Evolutionary conservation across 75 land plant species (phyloP).

Genomic region (Pinus albicaulis): DNA sequence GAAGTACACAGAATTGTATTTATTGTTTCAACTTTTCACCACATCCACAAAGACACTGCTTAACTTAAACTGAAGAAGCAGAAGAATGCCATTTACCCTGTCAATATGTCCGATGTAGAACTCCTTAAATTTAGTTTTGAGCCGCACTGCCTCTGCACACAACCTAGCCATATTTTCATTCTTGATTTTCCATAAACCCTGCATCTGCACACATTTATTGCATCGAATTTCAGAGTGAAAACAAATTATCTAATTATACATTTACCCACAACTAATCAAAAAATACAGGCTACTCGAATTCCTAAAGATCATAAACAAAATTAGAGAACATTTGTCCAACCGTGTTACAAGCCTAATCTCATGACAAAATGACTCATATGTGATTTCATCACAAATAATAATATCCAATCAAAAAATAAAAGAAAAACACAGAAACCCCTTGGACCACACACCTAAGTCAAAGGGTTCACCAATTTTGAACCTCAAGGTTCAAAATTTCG

Average conservation of each 20-base stretch:
- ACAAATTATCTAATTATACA: neutral
- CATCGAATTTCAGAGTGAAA: neutral
- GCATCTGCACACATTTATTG: conserved; percentile 23
- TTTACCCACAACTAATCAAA: neutral
- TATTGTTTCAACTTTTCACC: neutral
- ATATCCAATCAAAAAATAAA: no score
- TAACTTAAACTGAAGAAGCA: neutral
- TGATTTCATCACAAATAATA: no score
- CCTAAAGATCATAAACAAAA: neutral
- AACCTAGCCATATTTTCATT: conserved; percentile 38
- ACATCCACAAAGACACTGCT: neutral
- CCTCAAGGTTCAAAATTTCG: no score
- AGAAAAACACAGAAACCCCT: no score
- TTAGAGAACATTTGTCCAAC: no score
- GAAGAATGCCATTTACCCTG: conserved; percentile 33
- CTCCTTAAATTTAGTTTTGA: conserved; percentile 44
- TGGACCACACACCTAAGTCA: no score
- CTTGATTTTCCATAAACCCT: conserved; percentile 46
- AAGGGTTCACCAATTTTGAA: no score
- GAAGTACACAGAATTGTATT: neutral
- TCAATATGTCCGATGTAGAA: conserved; percentile 56
- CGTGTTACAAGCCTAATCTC: no score
- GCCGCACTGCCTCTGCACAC: conserved; percentile 38
- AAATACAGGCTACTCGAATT: neutral
- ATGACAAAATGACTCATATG: no score